Evolutionary conservation across 192 early-diverging fungal species (phyloP).

Genomic region (Phycomyces nitens): DNA sequence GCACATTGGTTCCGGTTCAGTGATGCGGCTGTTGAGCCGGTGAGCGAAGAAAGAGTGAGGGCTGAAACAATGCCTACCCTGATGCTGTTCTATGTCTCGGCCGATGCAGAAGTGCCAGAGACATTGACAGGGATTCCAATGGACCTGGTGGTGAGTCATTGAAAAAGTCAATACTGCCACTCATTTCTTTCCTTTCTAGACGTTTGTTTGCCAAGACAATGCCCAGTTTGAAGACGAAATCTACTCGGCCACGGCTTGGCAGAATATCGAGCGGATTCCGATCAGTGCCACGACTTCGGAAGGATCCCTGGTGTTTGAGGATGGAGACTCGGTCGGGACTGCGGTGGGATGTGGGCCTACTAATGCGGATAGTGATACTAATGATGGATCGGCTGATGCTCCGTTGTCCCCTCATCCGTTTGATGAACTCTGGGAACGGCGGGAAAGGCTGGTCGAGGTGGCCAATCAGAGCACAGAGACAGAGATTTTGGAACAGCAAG

Average conservation of each 20-base stretch:
- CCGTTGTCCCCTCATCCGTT: no score
- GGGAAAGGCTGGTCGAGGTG: no score
- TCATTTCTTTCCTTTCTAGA: no score
- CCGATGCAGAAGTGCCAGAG: no score
- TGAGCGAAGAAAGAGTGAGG: conserved; percentile 20
- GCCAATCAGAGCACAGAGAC: no score
- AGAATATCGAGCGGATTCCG: background rate
- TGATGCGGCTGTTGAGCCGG: conserved; percentile 23
- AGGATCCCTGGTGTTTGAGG: background rate
- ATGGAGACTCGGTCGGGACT: conserved; percentile 6
- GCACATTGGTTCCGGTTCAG: conserved; percentile 31
- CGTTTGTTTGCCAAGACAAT: conserved; percentile 19
- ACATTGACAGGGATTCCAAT: no score
- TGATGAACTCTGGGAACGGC: no score
- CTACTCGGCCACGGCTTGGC: background rate
- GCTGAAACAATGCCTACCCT: conserved; percentile 11
- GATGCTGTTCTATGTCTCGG: conserved; percentile 16
- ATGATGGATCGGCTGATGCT: background rate
- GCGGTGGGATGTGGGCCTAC: background rate
- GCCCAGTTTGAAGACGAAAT: conserved; percentile 11
- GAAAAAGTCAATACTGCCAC: no score
- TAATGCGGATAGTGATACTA: background rate
- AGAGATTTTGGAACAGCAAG: no score
- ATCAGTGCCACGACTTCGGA: background rate
- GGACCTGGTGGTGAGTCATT: background rate